Conservation (phyloP, 2,329 filamentous ascomycete genomes). For the Xylaria sp. region DNA sequence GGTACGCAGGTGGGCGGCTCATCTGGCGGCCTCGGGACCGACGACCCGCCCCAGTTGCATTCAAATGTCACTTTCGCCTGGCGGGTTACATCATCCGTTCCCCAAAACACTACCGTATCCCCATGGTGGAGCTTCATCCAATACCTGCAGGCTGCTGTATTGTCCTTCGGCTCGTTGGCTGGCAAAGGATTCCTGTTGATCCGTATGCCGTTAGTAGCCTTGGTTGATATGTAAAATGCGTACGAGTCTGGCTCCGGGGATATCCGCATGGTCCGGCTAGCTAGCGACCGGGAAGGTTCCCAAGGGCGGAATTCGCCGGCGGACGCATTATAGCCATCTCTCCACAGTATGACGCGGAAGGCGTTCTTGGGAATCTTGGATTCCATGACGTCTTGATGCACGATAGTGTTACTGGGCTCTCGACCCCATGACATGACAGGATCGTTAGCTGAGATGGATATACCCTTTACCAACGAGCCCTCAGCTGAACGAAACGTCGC, state of each 20-base stretch:
- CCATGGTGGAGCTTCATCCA: constrained; percentile 76
- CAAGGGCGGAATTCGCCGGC: constrained; percentile 56
- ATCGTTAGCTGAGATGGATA: constrained; percentile 67
- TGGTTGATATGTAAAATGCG: constrained; percentile 76
- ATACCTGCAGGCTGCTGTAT: constrained; percentile 55
- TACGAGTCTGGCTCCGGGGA: constrained; percentile 54
- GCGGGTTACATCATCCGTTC: constrained; percentile 44
- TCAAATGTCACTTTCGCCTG: constrained; percentile 54
- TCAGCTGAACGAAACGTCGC: constrained; percentile 66
- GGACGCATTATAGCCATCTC: constrained; percentile 63
- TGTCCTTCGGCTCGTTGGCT: constrained; percentile 57
- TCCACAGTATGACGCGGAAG: constrained; percentile 77
- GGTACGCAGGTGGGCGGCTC: constrained; percentile 44
- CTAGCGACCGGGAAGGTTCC: constrained; percentile 50
- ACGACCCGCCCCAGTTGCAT: constrained; percentile 61
- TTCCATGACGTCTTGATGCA: constrained; percentile 66
- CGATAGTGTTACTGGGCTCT: constrained; percentile 65
- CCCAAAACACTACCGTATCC: constrained; percentile 76
- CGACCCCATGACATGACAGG: constrained; percentile 80
- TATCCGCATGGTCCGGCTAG: constrained; percentile 39
- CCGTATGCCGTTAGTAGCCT: constrained; percentile 73
- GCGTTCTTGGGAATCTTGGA: constrained; percentile 79
- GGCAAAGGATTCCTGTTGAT: constrained; percentile 73
- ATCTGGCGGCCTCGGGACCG: constrained; percentile 41
- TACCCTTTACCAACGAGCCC: constrained; percentile 65